Percentiles rank a stretch among this genome's conserved stretches.
These are phyloP conservation scores for Didymella glomerata DNA, from an alignment of 2,329 filamentous ascomycete species.

Conservation along the genomic window DNA sequence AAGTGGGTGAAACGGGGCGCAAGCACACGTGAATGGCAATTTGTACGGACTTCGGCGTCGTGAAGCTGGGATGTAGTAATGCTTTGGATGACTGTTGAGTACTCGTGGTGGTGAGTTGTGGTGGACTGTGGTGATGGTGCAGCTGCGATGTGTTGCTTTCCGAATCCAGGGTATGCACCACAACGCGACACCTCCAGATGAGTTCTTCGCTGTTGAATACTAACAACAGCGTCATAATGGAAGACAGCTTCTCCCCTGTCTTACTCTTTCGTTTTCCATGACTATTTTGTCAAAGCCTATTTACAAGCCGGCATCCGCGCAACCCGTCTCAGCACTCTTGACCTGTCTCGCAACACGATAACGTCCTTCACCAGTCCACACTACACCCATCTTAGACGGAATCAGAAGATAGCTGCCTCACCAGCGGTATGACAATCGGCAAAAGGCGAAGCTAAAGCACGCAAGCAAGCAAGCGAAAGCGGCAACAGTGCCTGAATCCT, in stretches of 20 bases:
- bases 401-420: conserved; percentile 6
- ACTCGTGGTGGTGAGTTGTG: background rate
- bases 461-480: background rate
- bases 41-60: background rate
- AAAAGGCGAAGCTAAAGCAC: conserved; percentile 3
- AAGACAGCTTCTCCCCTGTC: background rate
- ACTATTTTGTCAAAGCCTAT: background rate
- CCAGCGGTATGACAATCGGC: background rate
- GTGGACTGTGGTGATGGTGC: background rate
- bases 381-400: background rate
- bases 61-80: background rate
- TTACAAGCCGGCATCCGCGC: conserved; percentile 3
- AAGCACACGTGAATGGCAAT: background rate
- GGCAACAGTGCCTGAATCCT: background rate
- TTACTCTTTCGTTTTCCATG: background rate
- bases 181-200: background rate
- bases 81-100: background rate
- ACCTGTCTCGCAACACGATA: conserved; percentile 7
- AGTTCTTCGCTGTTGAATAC: background rate
- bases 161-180: background rate
- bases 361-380: background rate
- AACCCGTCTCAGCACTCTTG: conserved; percentile 11
- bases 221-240: background rate
- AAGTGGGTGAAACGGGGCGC: conserved; percentile 16
- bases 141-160: background rate